These are phyloP conservation scores for Penicillium janthinellum DNA, from an alignment of 2,329 filamentous ascomycete species.

Conservation along the genomic window DNA sequence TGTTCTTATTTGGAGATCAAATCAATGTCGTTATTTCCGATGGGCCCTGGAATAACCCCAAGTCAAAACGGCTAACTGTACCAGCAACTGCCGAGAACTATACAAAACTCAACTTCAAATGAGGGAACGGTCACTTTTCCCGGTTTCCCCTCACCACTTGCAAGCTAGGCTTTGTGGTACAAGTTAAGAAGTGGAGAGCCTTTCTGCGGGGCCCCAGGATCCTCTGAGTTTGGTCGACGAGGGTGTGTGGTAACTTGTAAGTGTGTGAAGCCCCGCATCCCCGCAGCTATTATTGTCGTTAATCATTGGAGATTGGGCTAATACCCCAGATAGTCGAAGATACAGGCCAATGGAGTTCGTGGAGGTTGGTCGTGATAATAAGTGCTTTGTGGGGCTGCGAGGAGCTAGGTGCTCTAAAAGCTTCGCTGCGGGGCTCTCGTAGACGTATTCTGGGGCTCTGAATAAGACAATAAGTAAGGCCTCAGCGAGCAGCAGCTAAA, in stretches of 20 bases:
- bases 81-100: constrained; percentile 11
- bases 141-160: constrained; percentile 10
- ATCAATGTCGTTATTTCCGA: background rate
- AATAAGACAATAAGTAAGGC: background rate
- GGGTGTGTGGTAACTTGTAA: background rate
- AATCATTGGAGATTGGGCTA: background rate
- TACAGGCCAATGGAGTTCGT: background rate
- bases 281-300: constrained; percentile 11
- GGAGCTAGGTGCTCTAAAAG: too few species aligned
- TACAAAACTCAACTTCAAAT: background rate
- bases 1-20: background rate
- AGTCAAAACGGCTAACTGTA: background rate
- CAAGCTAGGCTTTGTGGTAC: background rate
- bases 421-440: background rate
- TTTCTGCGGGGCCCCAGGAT: constrained; percentile 13
- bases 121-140: constrained; percentile 13
- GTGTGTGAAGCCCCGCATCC: constrained; percentile 11
- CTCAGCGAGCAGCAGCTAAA: background rate
- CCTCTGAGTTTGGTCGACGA: background rate
- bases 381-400: constrained; percentile 1
- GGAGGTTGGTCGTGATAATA: background rate
- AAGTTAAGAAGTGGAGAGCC: constrained; percentile 12
- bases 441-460: background rate
- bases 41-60: constrained; percentile 12
- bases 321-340: background rate